Conservation (phyloP, 805 yeast species). For the Teunomyces panamensis region DNA sequence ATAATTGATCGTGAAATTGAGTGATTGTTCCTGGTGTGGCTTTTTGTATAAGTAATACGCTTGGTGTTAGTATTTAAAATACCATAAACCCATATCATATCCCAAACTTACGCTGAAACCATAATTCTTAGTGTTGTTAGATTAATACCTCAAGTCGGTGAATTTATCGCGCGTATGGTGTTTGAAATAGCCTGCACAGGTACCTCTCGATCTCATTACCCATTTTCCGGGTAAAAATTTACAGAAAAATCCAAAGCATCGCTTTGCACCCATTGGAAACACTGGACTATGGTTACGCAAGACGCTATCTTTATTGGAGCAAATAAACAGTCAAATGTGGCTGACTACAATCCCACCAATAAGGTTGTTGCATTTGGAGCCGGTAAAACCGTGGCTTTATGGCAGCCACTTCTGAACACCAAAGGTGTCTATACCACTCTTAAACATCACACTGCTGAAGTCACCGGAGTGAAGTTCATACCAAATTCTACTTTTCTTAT, state of each 20-base stretch:
- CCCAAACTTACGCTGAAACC: slow-evolving; percentile 12
- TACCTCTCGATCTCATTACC: background rate
- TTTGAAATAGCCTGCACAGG: background rate
- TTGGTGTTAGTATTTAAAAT: slow-evolving; percentile 18
- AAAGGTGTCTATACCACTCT: slow-evolving; percentile 54
- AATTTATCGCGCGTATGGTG: too few relatives aligned
- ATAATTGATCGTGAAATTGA: slow-evolving; percentile 65
- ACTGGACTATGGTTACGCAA: background rate
- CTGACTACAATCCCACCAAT: slow-evolving; percentile 44
- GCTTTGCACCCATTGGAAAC: background rate
- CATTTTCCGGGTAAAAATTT: slow-evolving; percentile 1
- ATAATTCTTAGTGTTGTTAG: background rate
- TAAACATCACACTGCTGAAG: slow-evolving; percentile 58
- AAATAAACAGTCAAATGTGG: slow-evolving; percentile 59
- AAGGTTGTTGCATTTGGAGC: slow-evolving; percentile 70
- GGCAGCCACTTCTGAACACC: slow-evolving; percentile 53
- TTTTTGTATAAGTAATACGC: slow-evolving; percentile 35
- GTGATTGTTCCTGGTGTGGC: slow-evolving; percentile 61
- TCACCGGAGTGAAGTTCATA: slow-evolving; percentile 61
- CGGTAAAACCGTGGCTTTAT: slow-evolving; percentile 59
- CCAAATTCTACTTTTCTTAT: slow-evolving; percentile 46
- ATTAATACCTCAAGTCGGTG: too few relatives aligned
- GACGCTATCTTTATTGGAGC: slow-evolving; percentile 73
- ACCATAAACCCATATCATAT: too few relatives aligned
- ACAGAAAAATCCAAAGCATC: background rate